Evolutionary conservation across 495 filamentous ascomycete genomes (phyloP), one percentile per base, ranked within the genome.

Genomic region (Podospora bellae-mahoneyi): DNA sequence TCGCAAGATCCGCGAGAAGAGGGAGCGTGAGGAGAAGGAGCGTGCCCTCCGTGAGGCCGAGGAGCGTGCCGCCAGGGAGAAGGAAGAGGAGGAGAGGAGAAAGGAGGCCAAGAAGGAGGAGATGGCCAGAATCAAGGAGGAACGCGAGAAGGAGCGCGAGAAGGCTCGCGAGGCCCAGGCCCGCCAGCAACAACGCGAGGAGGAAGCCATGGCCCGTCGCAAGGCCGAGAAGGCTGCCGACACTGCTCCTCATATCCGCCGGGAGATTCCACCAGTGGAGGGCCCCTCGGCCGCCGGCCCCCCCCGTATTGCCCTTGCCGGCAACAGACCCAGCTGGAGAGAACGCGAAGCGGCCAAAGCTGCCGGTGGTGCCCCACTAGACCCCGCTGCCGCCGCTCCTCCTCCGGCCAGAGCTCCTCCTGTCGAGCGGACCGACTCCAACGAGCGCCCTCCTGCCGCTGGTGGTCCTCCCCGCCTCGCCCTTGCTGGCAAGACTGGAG

Each of bases 141-240:
- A 89, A 82, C 87, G 89, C 74, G 94, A 96, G 60, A 91, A 92
- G 78, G 89, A 97, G 83, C 86, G 92, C 76, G 87, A 88, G 88
- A 81, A 82, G 68, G 69, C 76, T 48, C 69, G 78, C 67, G 85
- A 86, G 76, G 78, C 79, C 54, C 78, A 76, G 30, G 84, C 83
- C 15, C 76, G 82, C 60, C 85, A 87, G 73, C 75, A 75, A 54
- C 76, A 83, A 69, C 78, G 81, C 71, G 84, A 83, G 68, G 85
- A 86, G 68, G 84, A 87, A 72, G 85, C 85, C 27, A 81, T 83
- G 75, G 82, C 81, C 69, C 79, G 83, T 20, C 80, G 79, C 67
- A 78, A 78, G 62, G 81, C 82, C 64, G 82, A 84, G 71, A 85
- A 80, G 72, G 81, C 70, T 20, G 72, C 74, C 44, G 71, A 67